Evolutionary conservation across 2,329 filamentous ascomycete genomes (phyloP).

Genomic region (Penicillium italicum): DNA sequence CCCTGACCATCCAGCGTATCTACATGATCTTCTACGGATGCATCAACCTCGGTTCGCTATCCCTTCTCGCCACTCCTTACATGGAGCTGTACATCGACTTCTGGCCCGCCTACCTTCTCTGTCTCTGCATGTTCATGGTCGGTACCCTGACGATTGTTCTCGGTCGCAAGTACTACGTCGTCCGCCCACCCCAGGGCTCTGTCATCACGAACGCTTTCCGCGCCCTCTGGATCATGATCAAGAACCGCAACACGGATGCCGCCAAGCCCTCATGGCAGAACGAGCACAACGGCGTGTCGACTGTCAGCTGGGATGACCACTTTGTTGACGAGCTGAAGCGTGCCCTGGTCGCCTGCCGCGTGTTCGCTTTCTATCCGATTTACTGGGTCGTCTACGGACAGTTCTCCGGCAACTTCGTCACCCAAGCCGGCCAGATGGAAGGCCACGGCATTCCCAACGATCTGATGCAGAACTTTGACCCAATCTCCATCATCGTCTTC

Average conservation of each 20-base stretch:
- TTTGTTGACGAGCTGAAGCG: slow-evolving; percentile 72
- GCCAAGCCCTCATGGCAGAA: slow-evolving; percentile 64
- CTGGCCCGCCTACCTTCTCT: slow-evolving; percentile 61
- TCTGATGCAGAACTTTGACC: slow-evolving; percentile 70
- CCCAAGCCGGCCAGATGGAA: slow-evolving; percentile 60
- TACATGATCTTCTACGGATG: slow-evolving; percentile 73
- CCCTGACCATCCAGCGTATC: slow-evolving; percentile 63
- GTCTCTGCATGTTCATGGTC: slow-evolving; percentile 61
- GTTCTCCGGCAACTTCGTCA: slow-evolving; percentile 64
- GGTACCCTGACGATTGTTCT: slow-evolving; percentile 55
- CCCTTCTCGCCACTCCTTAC: slow-evolving; percentile 62
- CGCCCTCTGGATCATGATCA: slow-evolving; percentile 54
- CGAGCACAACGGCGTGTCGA: slow-evolving; percentile 45
- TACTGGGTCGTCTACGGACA: slow-evolving; percentile 68
- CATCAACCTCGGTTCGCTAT: slow-evolving; percentile 71
- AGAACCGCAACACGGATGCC: slow-evolving; percentile 55
- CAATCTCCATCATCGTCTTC: slow-evolving; percentile 70
- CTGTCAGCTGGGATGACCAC: slow-evolving; percentile 61
- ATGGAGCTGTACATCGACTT: slow-evolving; percentile 67
- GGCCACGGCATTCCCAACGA: slow-evolving; percentile 73
- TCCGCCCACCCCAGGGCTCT: slow-evolving; percentile 57
- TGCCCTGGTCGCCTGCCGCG: slow-evolving; percentile 63
- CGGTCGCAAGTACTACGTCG: slow-evolving; percentile 46
- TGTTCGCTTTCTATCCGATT: slow-evolving; percentile 67
- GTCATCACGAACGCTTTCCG: slow-evolving; percentile 65